These are phyloP conservation scores for Erodium trifolium DNA, from an alignment of 441 rosid genomes.

Conservation along the genomic window DNA sequence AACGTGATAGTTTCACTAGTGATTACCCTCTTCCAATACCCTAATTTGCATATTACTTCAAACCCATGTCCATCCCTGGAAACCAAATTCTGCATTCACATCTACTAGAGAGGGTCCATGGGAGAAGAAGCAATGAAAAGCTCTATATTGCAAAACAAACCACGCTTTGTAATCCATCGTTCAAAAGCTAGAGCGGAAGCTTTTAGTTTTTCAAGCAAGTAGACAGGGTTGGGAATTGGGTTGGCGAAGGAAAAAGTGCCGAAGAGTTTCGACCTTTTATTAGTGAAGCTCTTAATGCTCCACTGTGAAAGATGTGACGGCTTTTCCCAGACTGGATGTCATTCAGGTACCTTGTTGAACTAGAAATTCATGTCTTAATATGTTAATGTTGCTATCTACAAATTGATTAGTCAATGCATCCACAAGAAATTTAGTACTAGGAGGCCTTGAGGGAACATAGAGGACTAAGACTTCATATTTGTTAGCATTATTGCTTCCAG, in stretches of 20 bases:
- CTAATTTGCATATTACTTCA: background rate
- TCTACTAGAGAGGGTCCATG: no score
- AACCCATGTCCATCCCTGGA: no score
- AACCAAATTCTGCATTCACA: no score
- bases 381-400: background rate
- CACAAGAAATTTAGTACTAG: background rate
- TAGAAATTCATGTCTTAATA: background rate
- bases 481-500: background rate
- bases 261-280: conserved; percentile 55
- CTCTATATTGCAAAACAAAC: no score
- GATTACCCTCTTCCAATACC: background rate
- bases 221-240: conserved; percentile 28
- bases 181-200: no score
- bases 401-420: background rate
- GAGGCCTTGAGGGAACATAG: background rate
- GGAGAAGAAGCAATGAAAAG: no score
- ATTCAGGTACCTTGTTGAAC: conserved; percentile 40
- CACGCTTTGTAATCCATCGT: no score
- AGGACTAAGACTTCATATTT: background rate
- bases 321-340: conserved; percentile 38
- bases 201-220: no score
- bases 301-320: conserved; percentile 78
- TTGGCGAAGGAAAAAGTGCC: conserved; percentile 51
- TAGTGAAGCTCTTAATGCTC: conserved; percentile 56
- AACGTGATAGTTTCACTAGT: background rate